These are phyloP conservation scores for Eucalyptus sp. DNA, from an alignment of 345 rosid genomes.

Conservation along the genomic window DNA sequence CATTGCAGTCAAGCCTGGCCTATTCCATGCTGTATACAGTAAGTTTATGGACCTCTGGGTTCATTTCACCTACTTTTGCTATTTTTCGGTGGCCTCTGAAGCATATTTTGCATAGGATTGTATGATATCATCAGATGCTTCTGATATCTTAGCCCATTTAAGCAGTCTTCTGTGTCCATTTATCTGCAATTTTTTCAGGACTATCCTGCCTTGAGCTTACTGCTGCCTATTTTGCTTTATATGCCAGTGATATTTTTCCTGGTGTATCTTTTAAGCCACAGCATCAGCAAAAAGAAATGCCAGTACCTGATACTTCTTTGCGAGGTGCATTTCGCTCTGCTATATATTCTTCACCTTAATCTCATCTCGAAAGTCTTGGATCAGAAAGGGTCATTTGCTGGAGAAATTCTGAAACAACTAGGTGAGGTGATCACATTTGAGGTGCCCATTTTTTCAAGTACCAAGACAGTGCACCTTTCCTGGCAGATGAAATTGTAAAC, in stretches of 20 bases:
- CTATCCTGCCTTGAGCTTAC: neutral
- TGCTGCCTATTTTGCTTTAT: neutral
- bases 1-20: conserved; percentile 24
- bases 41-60: neutral
- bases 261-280: conserved; percentile 21
- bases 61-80: neutral
- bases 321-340: conserved; percentile 22
- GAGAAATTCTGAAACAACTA: conserved; percentile 11
- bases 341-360: conserved; percentile 21
- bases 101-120: neutral
- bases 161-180: neutral
- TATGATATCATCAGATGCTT: neutral
- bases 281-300: conserved; percentile 11
- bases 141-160: neutral
- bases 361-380: conserved; percentile 16
- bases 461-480: neutral
- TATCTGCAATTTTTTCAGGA: neutral
- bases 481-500: neutral
- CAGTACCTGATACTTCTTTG: conserved; percentile 22
- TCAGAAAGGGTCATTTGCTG: conserved; percentile 3
- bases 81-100: neutral
- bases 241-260: conserved; percentile 29
- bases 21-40: conserved; percentile 30
- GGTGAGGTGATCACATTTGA: conserved; percentile 5
- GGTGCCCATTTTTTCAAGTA: neutral